These are phyloP conservation scores for Vitrella brassicaformis DNA, from an alignment of 73 alveolate species.

Conservation along the genomic window DNA sequence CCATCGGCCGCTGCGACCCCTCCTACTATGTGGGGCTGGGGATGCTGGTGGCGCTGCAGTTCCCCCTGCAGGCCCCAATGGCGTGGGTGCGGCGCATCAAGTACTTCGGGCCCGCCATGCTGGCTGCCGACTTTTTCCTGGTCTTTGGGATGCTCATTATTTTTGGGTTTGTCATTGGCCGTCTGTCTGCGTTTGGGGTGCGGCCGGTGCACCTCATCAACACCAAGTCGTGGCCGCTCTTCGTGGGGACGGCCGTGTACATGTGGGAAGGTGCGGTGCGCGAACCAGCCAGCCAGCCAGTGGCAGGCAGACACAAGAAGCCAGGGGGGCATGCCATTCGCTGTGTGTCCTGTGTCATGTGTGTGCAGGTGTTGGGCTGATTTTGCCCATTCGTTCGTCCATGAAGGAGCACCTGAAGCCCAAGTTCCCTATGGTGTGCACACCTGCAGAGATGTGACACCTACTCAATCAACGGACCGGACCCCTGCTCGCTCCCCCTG, in stretches of 20 bases:
- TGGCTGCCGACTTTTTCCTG: neutral
- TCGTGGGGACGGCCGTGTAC: neutral
- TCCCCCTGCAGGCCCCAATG: neutral
- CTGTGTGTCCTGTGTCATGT: too few relatives aligned
- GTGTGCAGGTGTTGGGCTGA: neutral
- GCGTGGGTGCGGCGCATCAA: neutral
- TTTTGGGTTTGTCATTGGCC: neutral
- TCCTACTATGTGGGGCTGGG: neutral
- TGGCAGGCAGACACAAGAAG: too few relatives aligned
- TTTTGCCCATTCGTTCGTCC: neutral
- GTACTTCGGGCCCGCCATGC: neutral
- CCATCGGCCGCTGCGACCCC: neutral
- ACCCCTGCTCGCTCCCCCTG: neutral
- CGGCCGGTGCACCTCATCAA: neutral
- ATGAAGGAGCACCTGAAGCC: neutral
- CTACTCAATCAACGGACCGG: too few relatives aligned
- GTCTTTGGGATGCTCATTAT: neutral
- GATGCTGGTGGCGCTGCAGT: neutral
- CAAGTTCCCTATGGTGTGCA: neutral
- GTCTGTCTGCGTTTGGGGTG: too few relatives aligned
- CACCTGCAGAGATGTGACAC: too few relatives aligned
- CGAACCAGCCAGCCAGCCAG: too few relatives aligned
- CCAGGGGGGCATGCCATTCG: too few relatives aligned
- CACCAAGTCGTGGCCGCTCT: neutral
- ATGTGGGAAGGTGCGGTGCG: neutral